Evolutionary conservation across 768 basidiomycete genomes (phyloP).

Genomic region (Xerocomus spinulosus): DNA sequence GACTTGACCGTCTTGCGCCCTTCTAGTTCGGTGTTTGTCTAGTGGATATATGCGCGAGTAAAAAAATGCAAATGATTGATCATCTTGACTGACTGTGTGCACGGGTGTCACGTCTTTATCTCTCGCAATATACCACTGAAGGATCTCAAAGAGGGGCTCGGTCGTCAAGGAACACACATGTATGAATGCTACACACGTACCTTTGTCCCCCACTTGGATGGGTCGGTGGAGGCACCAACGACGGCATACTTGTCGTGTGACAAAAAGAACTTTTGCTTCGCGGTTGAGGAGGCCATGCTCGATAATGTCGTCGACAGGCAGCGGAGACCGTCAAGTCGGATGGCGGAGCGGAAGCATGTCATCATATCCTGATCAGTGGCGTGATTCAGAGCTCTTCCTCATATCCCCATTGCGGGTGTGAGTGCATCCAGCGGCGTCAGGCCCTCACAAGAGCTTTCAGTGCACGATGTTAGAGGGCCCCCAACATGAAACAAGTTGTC

Average conservation of each 20-base stretch:
- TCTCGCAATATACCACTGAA: constrained; percentile 71
- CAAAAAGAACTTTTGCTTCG: constrained; percentile 54
- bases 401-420: no score
- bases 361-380: constrained; percentile 2
- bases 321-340: background rate
- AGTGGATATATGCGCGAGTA: constrained; percentile 2
- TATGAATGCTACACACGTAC: constrained; percentile 26
- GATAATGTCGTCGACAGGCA: constrained; percentile 5
- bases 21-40: constrained; percentile 72
- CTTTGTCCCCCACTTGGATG: constrained; percentile 75
- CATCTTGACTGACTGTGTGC: constrained; percentile 53
- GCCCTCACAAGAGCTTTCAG: background rate
- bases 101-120: constrained; percentile 62
- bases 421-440: background rate
- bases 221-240: constrained; percentile 78
- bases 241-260: constrained; percentile 66
- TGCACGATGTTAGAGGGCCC: background rate
- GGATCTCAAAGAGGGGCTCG: constrained; percentile 42
- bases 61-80: background rate
- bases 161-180: background rate
- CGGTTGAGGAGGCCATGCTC: constrained; percentile 30
- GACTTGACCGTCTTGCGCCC: constrained; percentile 53
- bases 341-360: constrained; percentile 2
- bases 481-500: background rate
- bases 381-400: background rate